Conservation (phyloP, 257 asterid species). For the Solanum chmielewskii region DNA sequence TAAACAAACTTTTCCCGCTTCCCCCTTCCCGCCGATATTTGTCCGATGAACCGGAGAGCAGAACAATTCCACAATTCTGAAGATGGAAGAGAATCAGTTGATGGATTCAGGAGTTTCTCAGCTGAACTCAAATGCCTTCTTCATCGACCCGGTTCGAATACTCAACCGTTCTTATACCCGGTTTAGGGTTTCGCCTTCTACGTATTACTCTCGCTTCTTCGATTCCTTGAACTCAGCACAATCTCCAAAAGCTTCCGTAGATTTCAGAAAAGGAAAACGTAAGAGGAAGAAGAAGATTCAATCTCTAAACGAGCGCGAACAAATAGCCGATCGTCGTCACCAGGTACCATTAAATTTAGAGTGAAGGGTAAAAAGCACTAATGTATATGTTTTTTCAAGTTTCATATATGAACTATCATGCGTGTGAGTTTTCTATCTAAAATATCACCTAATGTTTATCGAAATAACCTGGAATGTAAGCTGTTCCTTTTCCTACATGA, state of each 20-base stretch:
- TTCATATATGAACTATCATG: not conserved
- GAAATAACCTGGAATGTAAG: not conserved
- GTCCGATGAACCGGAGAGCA: not conserved
- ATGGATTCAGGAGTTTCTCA: slow-evolving; percentile 36
- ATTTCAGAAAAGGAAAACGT: slow-evolving; percentile 51
- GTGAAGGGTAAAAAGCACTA: too few relatives aligned
- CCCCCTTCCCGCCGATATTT: not conserved
- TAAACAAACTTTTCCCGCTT: not conserved
- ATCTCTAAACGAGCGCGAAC: slow-evolving; percentile 50
- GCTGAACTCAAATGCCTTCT: slow-evolving; percentile 26
- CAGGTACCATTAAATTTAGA: slow-evolving; percentile 30
- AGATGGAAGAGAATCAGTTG: slow-evolving; percentile 39
- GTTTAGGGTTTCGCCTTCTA: slow-evolving; percentile 50
- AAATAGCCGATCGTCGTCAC: slow-evolving; percentile 73
- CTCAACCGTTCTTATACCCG: slow-evolving; percentile 58
- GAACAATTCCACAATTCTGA: not conserved
- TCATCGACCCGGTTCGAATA: slow-evolving; percentile 82
- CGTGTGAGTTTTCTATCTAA: not conserved
- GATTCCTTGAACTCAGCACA: not conserved
- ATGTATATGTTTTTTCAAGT: not conserved
- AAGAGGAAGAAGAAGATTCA: slow-evolving; percentile 20
- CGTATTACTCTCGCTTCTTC: slow-evolving; percentile 83
- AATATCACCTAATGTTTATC: not conserved
- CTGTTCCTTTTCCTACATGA: not conserved
- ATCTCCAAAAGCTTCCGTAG: not conserved